phyloP scores from a whole-genome alignment of 83 land plant species.

The Picea mariana region DNA sequence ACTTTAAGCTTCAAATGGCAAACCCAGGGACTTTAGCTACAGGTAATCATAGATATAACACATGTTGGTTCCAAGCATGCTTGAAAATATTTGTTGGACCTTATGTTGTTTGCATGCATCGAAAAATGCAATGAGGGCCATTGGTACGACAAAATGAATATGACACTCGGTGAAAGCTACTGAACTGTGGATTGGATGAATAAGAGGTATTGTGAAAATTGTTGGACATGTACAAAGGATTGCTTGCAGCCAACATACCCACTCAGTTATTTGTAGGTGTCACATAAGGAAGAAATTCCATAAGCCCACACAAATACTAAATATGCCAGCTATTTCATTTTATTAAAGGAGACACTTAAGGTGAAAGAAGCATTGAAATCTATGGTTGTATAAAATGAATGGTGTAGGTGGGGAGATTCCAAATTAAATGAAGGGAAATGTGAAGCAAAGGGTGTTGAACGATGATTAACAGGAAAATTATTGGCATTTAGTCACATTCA shows the following conservation, averaged over 20 bases:
- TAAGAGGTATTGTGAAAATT: neutral
- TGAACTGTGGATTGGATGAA: neutral
- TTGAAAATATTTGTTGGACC: neutral
- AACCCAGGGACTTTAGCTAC: neutral
- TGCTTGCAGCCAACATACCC: neutral
- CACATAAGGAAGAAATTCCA: neutral
- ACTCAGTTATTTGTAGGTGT: neutral
- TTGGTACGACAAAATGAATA: neutral
- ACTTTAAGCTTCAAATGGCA: no score
- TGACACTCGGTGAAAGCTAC: neutral
- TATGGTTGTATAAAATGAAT: neutral
- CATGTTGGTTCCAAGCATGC: no score
- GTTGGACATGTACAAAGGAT: no score
- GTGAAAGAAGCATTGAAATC: neutral
- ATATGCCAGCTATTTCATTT: neutral
- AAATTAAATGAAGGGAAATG: neutral
- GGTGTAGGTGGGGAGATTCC: neutral
- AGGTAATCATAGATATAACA: neutral
- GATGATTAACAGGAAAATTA: neutral
- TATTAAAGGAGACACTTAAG: neutral
- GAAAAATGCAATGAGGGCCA: neutral
- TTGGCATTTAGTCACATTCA: neutral
- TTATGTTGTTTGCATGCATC: neutral
- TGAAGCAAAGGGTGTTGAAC: neutral
- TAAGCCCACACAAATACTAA: neutral